A percentile compares a stretch with the other conserved stretches of the same genome.
These are phyloP conservation scores for Balansia obtecta DNA, from an alignment of 2,329 filamentous ascomycete species.

Conservation along the genomic window DNA sequence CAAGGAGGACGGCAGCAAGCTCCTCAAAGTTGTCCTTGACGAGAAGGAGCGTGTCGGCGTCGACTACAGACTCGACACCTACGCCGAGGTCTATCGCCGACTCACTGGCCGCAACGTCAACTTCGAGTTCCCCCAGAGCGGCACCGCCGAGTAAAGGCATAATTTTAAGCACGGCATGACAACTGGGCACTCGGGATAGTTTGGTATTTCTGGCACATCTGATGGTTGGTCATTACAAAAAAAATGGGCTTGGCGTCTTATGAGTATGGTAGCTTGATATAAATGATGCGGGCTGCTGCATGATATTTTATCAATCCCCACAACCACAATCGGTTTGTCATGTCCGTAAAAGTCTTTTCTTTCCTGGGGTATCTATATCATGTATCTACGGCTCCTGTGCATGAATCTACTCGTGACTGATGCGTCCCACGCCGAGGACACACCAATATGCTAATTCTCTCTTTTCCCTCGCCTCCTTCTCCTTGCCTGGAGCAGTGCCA, in stretches of 20 bases:
- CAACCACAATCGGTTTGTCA: conserved; percentile 10
- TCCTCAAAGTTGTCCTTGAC: conserved; percentile 97
- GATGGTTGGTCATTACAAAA: conserved; percentile 26
- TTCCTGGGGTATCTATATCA: conserved; percentile 29
- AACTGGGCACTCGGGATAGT: conserved; percentile 6
- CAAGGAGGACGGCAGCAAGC: conserved; percentile 97
- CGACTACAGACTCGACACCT: conserved; percentile 98
- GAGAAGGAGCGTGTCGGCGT: conserved; percentile 99
- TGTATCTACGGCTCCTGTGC: neutral
- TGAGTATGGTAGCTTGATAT: conserved; percentile 34
- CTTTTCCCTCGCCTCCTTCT: conserved; percentile 58
- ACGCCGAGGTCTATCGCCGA: conserved; percentile 98
- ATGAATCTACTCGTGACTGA: conserved; percentile 36
- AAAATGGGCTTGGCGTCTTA: conserved; percentile 33
- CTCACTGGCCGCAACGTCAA: conserved; percentile 91
- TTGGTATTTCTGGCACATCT: conserved; percentile 21
- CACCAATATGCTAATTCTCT: conserved; percentile 93
- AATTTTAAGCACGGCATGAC: conserved; percentile 16
- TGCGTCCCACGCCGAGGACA: conserved; percentile 76
- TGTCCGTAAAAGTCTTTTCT: conserved; percentile 6
- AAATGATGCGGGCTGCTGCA: conserved; percentile 31
- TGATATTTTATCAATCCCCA: conserved; percentile 20
- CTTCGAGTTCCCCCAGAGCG: conserved; percentile 95
- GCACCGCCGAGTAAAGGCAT: conserved; percentile 50
- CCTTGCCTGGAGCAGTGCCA: conserved; percentile 37